phyloP scores from a whole-genome alignment of 371 early-diverging fungal species.

The Haplosporangium sp. region DNA sequence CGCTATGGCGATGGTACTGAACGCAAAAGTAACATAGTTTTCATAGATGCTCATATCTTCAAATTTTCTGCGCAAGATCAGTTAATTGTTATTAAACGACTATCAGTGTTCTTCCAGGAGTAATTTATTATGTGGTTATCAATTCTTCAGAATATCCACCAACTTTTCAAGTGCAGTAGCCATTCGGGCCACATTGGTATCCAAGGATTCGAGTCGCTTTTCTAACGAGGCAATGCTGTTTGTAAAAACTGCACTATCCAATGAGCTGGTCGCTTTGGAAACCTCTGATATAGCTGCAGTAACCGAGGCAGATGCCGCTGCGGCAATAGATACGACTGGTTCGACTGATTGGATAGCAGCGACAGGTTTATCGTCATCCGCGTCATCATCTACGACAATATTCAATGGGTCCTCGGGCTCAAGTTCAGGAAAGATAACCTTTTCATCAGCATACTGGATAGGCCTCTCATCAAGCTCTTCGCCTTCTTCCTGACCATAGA shows the following conservation, averaged over 20 bases:
- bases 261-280: constrained; percentile 32
- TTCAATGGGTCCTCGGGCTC: constrained; percentile 14
- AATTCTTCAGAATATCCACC: constrained; percentile 42
- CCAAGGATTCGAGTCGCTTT: constrained; percentile 49
- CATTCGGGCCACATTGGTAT: constrained; percentile 53
- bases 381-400: constrained; percentile 33
- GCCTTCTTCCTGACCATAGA: constrained; percentile 19
- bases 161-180: constrained; percentile 52
- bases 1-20: constrained; percentile 42
- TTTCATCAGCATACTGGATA: constrained; percentile 43
- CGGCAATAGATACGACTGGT: constrained; percentile 22
- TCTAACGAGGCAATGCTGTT: constrained; percentile 43
- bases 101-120: too few species aligned
- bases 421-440: constrained; percentile 36
- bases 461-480: constrained; percentile 24
- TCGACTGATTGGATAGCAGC: constrained; percentile 2
- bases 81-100: too few species aligned
- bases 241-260: constrained; percentile 43
- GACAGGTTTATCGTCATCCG: constrained; percentile 37
- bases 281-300: constrained; percentile 46
- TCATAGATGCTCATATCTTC: not conserved
- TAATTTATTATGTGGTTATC: not conserved
- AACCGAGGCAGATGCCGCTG: constrained; percentile 33
- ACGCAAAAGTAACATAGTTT: constrained; percentile 1
- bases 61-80: not conserved